These are phyloP conservation scores for Arthrobotrys iridis DNA, from an alignment of 2,329 filamentous ascomycete species.

Conservation along the genomic window DNA sequence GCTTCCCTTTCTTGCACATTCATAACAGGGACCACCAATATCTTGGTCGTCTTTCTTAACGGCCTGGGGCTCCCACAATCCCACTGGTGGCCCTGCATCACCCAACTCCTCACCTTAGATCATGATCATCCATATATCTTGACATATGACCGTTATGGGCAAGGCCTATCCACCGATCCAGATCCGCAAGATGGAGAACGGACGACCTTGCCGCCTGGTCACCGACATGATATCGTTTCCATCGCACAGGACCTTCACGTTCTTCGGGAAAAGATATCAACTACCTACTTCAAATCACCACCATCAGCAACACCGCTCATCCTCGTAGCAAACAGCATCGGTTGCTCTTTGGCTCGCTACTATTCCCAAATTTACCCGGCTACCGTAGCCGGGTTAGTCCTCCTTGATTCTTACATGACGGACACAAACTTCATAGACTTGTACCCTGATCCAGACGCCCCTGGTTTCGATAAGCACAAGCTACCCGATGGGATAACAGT, in stretches of 20 bases:
- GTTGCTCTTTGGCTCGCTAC: conserved; percentile 67
- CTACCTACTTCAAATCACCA: neutral
- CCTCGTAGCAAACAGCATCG: conserved; percentile 68
- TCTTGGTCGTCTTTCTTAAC: conserved; percentile 40
- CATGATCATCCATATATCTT: conserved; percentile 60
- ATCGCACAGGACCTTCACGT: conserved; percentile 64
- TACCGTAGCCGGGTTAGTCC: conserved; percentile 64
- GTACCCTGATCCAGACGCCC: conserved; percentile 68
- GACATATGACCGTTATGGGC: conserved; percentile 70
- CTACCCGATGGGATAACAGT: conserved; percentile 63
- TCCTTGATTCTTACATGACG: conserved; percentile 70
- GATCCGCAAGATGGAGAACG: conserved; percentile 62
- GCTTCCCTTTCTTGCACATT: conserved; percentile 39
- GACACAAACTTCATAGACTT: conserved; percentile 68
- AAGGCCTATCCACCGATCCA: conserved; percentile 65
- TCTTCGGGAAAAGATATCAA: conserved; percentile 62
- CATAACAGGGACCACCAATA: conserved; percentile 3
- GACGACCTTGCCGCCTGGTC: conserved; percentile 58
- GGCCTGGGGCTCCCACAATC: conserved; percentile 50
- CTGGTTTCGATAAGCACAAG: conserved; percentile 62
- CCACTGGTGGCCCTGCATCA: conserved; percentile 42
- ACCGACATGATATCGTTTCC: conserved; percentile 65
- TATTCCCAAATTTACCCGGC: conserved; percentile 65
- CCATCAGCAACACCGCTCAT: conserved; percentile 59
- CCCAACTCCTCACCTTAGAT: neutral